Base-by-base conservation (phyloP, 139 green algal species). In the Yamagishiella unicocca region DNA sequence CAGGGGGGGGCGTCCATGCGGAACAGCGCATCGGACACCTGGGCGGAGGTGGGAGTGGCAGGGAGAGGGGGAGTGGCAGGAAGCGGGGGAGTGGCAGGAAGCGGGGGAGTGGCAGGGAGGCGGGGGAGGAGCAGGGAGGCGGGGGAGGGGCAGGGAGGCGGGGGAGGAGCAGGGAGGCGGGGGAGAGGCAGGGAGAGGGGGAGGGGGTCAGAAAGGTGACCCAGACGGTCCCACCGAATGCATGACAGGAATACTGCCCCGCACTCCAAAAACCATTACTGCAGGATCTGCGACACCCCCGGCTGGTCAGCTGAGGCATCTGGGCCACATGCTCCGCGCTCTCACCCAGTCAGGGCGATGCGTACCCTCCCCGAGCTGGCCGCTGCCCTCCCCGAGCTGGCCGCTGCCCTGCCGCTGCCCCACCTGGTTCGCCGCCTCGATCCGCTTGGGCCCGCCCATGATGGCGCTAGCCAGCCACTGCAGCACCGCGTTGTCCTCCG, bases 1-100 rank as follows among this genome's bases (percentile, higher is more conserved):
- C 81, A 87, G 21, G 81, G 81, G 10, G 81, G 81, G 10, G 81
- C 81, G 31, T 87, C 81, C 81, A 79, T 78, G 45, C 64, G 64
- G 64, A 78, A 70, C 14, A 87, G 64, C n/a, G 64, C 81, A 27
- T 87, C 64, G 2, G 66, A 70, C 21, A 87, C 66, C 81, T 87
- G 81, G 0, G 1, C 17, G n/a, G 42, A 38, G 78, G 55, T 3
- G 42, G 2, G 29, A n/a, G 8, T 3, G 61, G 77, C 10, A 1
- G 37, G 77, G 35, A n/a, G 31, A 35, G 67, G 33, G 67, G 31
- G 4, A 50, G 67, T 29, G 42, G 1, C 37, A 37, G 53, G 55
- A 21, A 43, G 77, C 8, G 25, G 24, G 22, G 55, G 53, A 12
- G n/a, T 22, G 75, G n/a, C 12, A 24, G 73, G 46, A 29, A 64